Evolutionary conservation across 1,284 basidiomycete species (phyloP).

Genomic region (Cutaneotrichosporon dermatis): DNA sequence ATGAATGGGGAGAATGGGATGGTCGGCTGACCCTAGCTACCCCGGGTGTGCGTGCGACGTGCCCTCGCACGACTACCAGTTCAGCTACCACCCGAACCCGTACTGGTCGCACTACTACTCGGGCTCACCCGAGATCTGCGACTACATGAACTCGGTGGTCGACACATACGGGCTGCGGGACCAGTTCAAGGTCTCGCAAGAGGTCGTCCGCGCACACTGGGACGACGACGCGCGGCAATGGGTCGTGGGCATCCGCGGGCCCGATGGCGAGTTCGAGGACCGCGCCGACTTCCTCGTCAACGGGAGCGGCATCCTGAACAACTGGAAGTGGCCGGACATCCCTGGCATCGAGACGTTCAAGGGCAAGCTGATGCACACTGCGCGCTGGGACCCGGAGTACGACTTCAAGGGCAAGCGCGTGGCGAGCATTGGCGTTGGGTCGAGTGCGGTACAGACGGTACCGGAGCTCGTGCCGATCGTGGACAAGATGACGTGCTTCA

Average conservation of each 20-base stretch:
- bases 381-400: slow-evolving; percentile 16
- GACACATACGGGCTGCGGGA: slow-evolving; percentile 24
- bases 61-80: slow-evolving; percentile 32
- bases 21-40: slow-evolving; percentile 11
- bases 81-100: slow-evolving; percentile 27
- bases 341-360: slow-evolving; percentile 23
- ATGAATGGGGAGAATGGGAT: too few relatives aligned
- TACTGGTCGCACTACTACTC: slow-evolving; percentile 31
- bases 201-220: slow-evolving; percentile 31
- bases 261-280: slow-evolving; percentile 20
- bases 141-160: slow-evolving; percentile 29
- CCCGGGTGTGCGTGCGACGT: slow-evolving; percentile 35
- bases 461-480: slow-evolving; percentile 20
- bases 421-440: slow-evolving; percentile 18
- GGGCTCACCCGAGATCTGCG: slow-evolving; percentile 26
- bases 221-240: slow-evolving; percentile 25
- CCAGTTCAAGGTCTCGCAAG: slow-evolving; percentile 31
- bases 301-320: slow-evolving; percentile 26
- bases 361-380: slow-evolving; percentile 30
- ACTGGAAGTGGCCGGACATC: slow-evolving; percentile 28
- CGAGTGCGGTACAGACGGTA: slow-evolving; percentile 27
- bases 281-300: slow-evolving; percentile 35
- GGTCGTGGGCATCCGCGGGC: slow-evolving; percentile 22
- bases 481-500: slow-evolving; percentile 26
- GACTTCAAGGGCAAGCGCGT: slow-evolving; percentile 14